A percentile compares a stretch with the other conserved stretches of the same genome.
Evolutionary conservation across 2,329 filamentous ascomycete species (phyloP).

Genomic region (Trichoderma brevicompactum): DNA sequence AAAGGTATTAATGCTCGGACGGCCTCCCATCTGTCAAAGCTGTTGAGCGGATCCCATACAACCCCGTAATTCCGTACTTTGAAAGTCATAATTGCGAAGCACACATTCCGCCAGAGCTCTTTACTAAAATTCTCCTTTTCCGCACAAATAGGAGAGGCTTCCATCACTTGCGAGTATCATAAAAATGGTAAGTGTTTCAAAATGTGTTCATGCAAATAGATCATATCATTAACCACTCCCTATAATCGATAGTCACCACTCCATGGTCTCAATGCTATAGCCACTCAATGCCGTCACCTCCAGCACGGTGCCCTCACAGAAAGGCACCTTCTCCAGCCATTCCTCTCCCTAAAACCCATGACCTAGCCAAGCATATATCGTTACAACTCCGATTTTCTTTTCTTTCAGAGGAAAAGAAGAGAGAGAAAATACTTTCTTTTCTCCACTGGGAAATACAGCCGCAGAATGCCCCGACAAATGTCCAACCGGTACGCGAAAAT

Average conservation of each 20-base stretch:
- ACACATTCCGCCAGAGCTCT: background rate
- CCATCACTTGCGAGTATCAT: background rate
- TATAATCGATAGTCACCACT: background rate
- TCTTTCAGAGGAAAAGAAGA: conserved; percentile 1
- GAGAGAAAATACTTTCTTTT: background rate
- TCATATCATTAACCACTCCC: conserved; percentile 14
- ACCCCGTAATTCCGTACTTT: background rate
- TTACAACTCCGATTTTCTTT: conserved; percentile 25
- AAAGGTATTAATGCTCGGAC: conserved; percentile 2
- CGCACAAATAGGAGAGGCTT: background rate
- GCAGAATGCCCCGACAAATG: conserved; percentile 11
- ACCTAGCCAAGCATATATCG: conserved; percentile 20
- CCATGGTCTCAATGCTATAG: background rate
- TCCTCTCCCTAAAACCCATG: background rate
- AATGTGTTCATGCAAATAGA: background rate
- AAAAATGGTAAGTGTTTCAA: background rate
- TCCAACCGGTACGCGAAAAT: conserved; percentile 31
- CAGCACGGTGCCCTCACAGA: conserved; percentile 14
- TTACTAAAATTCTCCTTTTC: background rate
- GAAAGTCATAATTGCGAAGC: background rate
- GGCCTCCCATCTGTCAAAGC: conserved; percentile 8
- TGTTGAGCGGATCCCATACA: background rate
- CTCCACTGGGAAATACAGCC: background rate
- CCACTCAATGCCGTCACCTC: background rate
- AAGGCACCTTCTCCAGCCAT: background rate